phyloP scores from a whole-genome alignment of 2,329 filamentous ascomycete species.

The Fusarium multiceps region DNA sequence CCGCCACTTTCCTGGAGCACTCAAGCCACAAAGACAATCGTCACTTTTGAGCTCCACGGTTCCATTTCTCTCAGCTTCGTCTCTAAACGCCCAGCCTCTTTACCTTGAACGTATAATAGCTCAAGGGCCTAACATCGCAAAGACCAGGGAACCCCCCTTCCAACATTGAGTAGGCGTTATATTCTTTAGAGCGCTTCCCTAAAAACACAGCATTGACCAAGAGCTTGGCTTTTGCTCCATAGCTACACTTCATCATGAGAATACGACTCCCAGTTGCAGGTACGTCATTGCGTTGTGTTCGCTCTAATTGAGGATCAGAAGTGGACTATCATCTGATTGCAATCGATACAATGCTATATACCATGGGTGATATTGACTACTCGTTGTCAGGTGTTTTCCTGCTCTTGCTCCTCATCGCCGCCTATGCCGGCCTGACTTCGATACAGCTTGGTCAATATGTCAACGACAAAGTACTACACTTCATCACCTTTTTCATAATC shows the following conservation, averaged over 20 bases:
- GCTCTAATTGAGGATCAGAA: background rate
- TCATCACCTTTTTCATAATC: conserved; percentile 88
- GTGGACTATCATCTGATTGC: background rate
- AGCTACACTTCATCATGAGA: conserved; percentile 67
- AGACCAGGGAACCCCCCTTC: background rate
- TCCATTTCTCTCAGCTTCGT: conserved; percentile 23
- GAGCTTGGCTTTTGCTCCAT: background rate
- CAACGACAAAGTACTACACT: conserved; percentile 92
- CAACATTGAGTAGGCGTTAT: background rate
- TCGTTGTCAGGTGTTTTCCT: conserved; percentile 70
- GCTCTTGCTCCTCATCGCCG: conserved; percentile 77
- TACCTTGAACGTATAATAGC: conserved; percentile 21
- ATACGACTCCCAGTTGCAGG: conserved; percentile 91
- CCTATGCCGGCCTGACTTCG: conserved; percentile 81
- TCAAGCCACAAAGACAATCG: conserved; percentile 30
- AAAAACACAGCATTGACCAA: background rate
- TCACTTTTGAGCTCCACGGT: conserved; percentile 25
- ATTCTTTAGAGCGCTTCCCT: background rate
- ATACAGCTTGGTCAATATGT: conserved; percentile 67
- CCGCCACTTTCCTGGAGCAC: conserved; percentile 22
- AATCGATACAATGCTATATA: background rate
- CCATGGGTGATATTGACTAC: conserved; percentile 13
- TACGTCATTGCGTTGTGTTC: conserved; percentile 56
- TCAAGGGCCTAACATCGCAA: background rate
- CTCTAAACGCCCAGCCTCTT: conserved; percentile 26